phyloP scores from a whole-genome alignment of 2,329 filamentous ascomycete species.

The Trichoderma lentiforme region DNA sequence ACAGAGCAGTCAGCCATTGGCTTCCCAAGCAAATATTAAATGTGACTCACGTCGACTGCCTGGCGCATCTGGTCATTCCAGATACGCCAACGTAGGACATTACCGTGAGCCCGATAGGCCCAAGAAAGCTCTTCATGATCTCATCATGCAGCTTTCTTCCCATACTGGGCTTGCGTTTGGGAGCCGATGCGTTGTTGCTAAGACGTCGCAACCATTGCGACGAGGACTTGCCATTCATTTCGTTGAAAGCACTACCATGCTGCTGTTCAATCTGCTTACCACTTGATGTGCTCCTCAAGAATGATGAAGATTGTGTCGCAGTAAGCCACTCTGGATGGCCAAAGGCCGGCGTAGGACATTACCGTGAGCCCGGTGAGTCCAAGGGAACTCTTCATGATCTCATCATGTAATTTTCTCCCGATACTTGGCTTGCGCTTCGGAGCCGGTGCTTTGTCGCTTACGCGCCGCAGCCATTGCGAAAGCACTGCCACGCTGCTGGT shows the following conservation, averaged over 20 bases:
- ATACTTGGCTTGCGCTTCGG: background rate
- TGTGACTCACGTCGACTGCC: background rate
- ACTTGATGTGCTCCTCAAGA: background rate
- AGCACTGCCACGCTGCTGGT: background rate
- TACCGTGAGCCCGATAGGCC: too few species aligned
- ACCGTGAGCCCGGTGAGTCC: too few species aligned
- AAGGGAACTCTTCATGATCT: slow-evolving; percentile 2
- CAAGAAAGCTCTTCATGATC: background rate
- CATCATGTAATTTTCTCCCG: background rate
- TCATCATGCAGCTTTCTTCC: background rate
- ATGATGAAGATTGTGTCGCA: background rate
- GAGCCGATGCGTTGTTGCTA: background rate
- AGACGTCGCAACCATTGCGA: background rate
- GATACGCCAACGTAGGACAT: too few species aligned
- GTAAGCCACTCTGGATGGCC: background rate
- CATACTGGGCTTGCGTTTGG: background rate
- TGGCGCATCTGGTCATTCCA: background rate
- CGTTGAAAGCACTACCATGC: background rate
- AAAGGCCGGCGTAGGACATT: too few species aligned
- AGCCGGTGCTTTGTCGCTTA: background rate
- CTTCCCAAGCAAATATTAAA: background rate
- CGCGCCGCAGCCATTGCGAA: background rate
- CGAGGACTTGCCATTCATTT: background rate
- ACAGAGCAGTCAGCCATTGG: background rate
- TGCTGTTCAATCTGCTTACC: background rate